Percentiles rank a stretch among this genome's conserved stretches.
phyloP scores from a whole-genome alignment of 2,329 filamentous ascomycete genomes.

The Phaeoacremonium minimum region DNA sequence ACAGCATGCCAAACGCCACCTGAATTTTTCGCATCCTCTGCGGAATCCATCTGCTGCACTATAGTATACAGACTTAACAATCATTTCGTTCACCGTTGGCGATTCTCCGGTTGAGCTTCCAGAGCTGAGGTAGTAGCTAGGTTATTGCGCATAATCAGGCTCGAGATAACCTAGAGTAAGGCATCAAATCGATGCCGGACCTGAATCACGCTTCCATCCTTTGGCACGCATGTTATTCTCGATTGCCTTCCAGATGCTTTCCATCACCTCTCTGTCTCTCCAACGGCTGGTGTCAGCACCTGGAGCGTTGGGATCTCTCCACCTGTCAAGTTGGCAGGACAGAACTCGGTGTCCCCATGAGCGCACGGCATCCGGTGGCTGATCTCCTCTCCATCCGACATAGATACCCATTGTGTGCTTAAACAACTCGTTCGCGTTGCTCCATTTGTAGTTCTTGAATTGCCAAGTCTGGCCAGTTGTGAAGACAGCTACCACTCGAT shows the following conservation, averaged over 20 bases:
- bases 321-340: slow-evolving; percentile 75
- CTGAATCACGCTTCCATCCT: slow-evolving; percentile 74
- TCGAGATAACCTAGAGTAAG: too few species aligned
- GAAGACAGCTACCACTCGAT: slow-evolving; percentile 90
- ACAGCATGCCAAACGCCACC: too few species aligned
- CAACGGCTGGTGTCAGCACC: slow-evolving; percentile 57
- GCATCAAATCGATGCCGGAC: slow-evolving; percentile 48
- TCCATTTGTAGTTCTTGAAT: slow-evolving; percentile 98
- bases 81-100: too few species aligned
- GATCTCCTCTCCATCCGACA: slow-evolving; percentile 86
- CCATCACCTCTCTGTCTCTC: slow-evolving; percentile 88
- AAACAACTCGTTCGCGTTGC: slow-evolving; percentile 82
- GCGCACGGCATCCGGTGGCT: slow-evolving; percentile 70
- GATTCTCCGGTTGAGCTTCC: too few species aligned
- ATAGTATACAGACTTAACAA: too few species aligned
- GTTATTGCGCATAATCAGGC: too few species aligned
- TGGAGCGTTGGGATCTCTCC: slow-evolving; percentile 48
- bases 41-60: too few species aligned
- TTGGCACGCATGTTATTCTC: slow-evolving; percentile 82
- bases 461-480: slow-evolving; percentile 98
- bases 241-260: slow-evolving; percentile 85
- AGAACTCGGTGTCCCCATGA: slow-evolving; percentile 84
- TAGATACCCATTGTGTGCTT: slow-evolving; percentile 82
- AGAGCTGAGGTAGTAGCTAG: too few species aligned
- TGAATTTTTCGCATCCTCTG: too few species aligned